Evolutionary conservation across 2,329 filamentous ascomycete species (phyloP), one percentile per base, ranked within the genome.

Genomic region (Periconia macrospinosa): DNA sequence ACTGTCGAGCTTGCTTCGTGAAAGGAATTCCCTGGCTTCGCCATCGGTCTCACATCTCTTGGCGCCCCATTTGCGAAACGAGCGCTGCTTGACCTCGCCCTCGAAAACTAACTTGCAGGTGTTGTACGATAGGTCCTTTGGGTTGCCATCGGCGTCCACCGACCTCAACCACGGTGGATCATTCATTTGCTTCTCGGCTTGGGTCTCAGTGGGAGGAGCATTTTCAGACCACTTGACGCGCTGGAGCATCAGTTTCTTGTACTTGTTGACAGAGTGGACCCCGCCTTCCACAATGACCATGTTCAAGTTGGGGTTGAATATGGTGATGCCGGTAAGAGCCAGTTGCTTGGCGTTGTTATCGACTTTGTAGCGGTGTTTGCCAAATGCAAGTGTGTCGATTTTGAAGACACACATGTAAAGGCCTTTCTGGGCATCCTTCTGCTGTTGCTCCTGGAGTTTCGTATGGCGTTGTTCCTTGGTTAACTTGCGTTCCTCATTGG

Each of bases 211-310:
- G 0, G 92, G 87, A 2, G 86, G 86, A 0, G 85, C 83, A 63
- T 96, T 96, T 70, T 97, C 92, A 2, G 89, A 89, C 94, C 95
- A 99, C 73, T 96, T 89, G 67, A 97, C 92, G 45, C 94, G 91
- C 63, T 93, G 88, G 42, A 95, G 80, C 90, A 99, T 92, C 30
- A 99, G 81, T 72, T 96, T 97, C 73, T 89, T 91, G 79, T 93
- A 97, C 58, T 88, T 87, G 49, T 85, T 86, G 70, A 94, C 89
- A 54, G 88, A 89, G 77, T 94, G 88, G 55, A 86, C 81, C 40
- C 94, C 94, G 33, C 93, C 94, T 73, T 99, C 95, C 1, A 96
- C 92, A 58, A 99, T 86, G 15, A 99, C 86, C 2, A 99, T 77
- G 69, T 89, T 95, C 75, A 96, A 88, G 59, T 87, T 89, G 1